Conservation (phyloP, 2,329 filamentous ascomycete species). For the Diaporthe destruens region DNA sequence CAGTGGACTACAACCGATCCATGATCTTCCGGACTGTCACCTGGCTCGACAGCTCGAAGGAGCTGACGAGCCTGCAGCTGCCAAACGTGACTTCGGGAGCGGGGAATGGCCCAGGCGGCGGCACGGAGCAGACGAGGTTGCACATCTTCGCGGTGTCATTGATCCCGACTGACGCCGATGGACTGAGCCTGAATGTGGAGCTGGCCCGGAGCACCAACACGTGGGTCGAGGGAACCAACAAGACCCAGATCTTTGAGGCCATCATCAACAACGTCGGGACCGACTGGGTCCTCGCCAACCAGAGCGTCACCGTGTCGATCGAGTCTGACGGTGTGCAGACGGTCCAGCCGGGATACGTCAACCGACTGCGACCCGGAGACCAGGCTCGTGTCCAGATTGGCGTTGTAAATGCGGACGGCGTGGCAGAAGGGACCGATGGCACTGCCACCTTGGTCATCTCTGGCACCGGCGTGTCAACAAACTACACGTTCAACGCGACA, state of each 20-base stretch:
- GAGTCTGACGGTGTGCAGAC: slow-evolving; percentile 37
- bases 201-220: slow-evolving; percentile 39
- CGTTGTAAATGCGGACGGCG: slow-evolving; percentile 31
- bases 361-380: slow-evolving; percentile 39
- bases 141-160: slow-evolving; percentile 40
- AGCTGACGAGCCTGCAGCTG: slow-evolving; percentile 41
- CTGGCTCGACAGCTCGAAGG: slow-evolving; percentile 43
- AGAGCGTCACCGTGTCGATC: slow-evolving; percentile 38
- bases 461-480: slow-evolving; percentile 16
- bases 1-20: slow-evolving; percentile 43
- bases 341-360: slow-evolving; percentile 39
- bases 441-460: slow-evolving; percentile 38
- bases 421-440: slow-evolving; percentile 33
- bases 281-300: slow-evolving; percentile 37
- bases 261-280: slow-evolving; percentile 40
- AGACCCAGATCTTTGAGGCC: slow-evolving; percentile 40
- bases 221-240: slow-evolving; percentile 41
- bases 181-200: slow-evolving; percentile 25
- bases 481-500: slow-evolving; percentile 37
- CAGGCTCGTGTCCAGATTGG: slow-evolving; percentile 40
- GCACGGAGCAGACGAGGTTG: slow-evolving; percentile 27
- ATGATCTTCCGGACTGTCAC: slow-evolving; percentile 42
- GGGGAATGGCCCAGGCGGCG: slow-evolving; percentile 34
- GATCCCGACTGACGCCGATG: slow-evolving; percentile 15
- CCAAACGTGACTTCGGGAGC: slow-evolving; percentile 35